A percentile compares a stretch with the other conserved stretches of the same genome.
phyloP scores from a whole-genome alignment of 1,139 yeast species.

The Saccharomyces hybrid region DNA sequence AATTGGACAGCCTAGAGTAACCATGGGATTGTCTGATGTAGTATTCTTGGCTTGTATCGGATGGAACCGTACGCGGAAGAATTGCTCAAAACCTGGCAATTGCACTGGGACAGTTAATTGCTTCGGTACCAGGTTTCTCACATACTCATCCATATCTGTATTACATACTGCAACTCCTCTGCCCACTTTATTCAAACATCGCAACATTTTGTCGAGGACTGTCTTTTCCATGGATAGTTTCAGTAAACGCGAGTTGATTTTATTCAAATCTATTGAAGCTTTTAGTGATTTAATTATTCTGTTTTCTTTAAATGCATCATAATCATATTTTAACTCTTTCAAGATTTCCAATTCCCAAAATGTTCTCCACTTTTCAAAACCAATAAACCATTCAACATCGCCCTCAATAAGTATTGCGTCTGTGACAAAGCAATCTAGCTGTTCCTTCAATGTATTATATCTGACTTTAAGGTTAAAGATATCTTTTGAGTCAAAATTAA shows the following conservation, averaged over 20 bases:
- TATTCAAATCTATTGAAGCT: constrained; percentile 6
- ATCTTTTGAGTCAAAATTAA: constrained; percentile 16
- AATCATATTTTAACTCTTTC: constrained; percentile 20
- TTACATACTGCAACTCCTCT: constrained; percentile 18
- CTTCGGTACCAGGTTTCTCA: constrained; percentile 14
- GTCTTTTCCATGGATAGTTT: constrained; percentile 8
- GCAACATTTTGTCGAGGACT: constrained; percentile 13
- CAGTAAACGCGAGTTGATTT: constrained; percentile 8
- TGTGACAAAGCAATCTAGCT: constrained; percentile 24
- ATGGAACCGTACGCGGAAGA: constrained; percentile 19
- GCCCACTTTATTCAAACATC: constrained; percentile 12
- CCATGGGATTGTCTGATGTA: neutral
- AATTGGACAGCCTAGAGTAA: constrained; percentile 18
- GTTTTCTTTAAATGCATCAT: constrained; percentile 13
- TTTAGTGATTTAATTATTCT: constrained; percentile 9
- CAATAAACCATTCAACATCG: constrained; percentile 17
- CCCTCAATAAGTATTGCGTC: constrained; percentile 24
- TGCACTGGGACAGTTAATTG: constrained; percentile 24
- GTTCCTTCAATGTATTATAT: constrained; percentile 25
- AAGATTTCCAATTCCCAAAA: constrained; percentile 22
- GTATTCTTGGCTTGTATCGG: neutral
- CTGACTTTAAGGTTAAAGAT: constrained; percentile 18
- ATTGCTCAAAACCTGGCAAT: constrained; percentile 21
- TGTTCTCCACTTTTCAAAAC: constrained; percentile 20
- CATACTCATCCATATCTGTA: constrained; percentile 17